Percentiles rank a stretch among this genome's conserved stretches.
Evolutionary conservation across 176 grass and related monocot species (phyloP).

Genomic region (Avena sativa): DNA sequence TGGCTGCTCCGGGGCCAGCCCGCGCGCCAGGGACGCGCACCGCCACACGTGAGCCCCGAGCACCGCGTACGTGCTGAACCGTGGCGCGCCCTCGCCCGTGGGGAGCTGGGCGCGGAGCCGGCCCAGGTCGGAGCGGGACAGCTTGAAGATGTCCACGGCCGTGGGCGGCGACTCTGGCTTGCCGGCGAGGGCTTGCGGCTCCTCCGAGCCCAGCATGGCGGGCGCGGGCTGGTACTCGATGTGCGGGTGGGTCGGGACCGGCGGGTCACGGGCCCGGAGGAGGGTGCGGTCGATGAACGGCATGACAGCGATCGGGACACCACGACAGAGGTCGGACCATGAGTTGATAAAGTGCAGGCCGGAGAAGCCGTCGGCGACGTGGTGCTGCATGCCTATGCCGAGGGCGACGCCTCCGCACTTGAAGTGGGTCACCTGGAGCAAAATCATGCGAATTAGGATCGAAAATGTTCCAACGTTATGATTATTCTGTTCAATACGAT

Average conservation of each 20-base stretch:
- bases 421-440: conserved; percentile 87
- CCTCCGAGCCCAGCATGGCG: conserved; percentile 55
- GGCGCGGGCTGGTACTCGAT: conserved; percentile 89
- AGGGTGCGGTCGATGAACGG: conserved; percentile 85
- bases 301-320: conserved; percentile 57
- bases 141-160: conserved; percentile 80
- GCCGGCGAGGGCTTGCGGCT: conserved; percentile 33
- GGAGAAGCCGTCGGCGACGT: conserved; percentile 86
- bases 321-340: conserved; percentile 82
- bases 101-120: conserved; percentile 54
- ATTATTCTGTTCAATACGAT: background rate
- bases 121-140: conserved; percentile 49
- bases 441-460: background rate
- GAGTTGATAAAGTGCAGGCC: conserved; percentile 96
- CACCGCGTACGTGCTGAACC: conserved; percentile 72
- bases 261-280: conserved; percentile 73
- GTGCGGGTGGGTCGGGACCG: conserved; percentile 64
- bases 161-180: conserved; percentile 50
- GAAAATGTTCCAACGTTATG: background rate
- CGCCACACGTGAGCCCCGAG: conserved; percentile 88
- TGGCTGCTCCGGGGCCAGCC: conserved; percentile 59
- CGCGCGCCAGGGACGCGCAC: conserved; percentile 79
- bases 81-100: conserved; percentile 37
- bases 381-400: conserved; percentile 96
- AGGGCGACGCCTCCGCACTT: conserved; percentile 84